These are phyloP conservation scores for Penicillium glabrum DNA, from an alignment of 2,329 filamentous ascomycete genomes.

Conservation along the genomic window DNA sequence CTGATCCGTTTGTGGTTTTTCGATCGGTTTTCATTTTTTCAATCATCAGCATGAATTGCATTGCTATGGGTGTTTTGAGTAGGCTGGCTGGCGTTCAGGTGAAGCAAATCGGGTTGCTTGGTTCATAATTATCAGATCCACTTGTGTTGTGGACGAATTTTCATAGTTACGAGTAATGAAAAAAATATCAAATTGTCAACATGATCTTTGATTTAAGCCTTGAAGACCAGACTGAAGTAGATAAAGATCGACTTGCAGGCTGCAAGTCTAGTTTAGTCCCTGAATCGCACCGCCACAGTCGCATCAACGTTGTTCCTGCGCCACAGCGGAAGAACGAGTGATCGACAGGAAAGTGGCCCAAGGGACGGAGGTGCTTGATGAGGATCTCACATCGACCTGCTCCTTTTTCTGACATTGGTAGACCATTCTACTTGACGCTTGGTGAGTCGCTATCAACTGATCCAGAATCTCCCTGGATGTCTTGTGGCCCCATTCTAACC, in stretches of 20 bases:
- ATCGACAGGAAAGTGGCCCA: slow-evolving; percentile 33
- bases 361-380: slow-evolving; percentile 18
- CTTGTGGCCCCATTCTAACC: background rate
- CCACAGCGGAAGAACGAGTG: slow-evolving; percentile 24
- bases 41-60: slow-evolving; percentile 6
- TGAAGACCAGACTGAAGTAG: background rate
- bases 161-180: slow-evolving; percentile 3
- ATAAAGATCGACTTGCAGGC: background rate
- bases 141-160: background rate
- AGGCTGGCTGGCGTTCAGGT: slow-evolving; percentile 7
- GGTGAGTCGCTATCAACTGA: background rate
- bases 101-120: background rate
- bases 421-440: background rate
- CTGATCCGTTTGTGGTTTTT: background rate
- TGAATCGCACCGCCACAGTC: slow-evolving; percentile 28
- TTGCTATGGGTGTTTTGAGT: slow-evolving; percentile 3
- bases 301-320: slow-evolving; percentile 31
- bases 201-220: background rate
- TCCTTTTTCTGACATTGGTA: background rate
- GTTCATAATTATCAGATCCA: background rate
- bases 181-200: background rate
- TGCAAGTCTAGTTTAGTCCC: background rate
- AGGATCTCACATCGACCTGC: slow-evolving; percentile 1
- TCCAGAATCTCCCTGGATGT: background rate
- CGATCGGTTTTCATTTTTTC: background rate